phyloP scores from a whole-genome alignment of 352 stramenopile genomes.

The Pythium angustatum region DNA sequence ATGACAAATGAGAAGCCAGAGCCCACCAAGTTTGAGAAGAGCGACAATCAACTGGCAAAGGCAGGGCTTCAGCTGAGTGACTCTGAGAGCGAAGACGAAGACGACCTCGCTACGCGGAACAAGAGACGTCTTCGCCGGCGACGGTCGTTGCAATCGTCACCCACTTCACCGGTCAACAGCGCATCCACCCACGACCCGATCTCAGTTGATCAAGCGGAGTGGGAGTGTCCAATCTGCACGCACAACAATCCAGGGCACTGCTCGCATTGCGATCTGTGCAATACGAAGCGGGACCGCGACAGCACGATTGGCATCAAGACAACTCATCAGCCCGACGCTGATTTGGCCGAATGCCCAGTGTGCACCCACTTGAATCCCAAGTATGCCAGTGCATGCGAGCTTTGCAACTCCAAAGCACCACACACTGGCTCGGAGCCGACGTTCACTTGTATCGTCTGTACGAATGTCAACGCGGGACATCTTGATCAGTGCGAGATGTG shows the following conservation, averaged over 20 bases:
- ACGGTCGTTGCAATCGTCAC: background rate
- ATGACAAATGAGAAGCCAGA: constrained; percentile 12
- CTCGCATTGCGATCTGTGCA: constrained; percentile 16
- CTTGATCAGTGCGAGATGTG: constrained; percentile 23
- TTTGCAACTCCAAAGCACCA: background rate
- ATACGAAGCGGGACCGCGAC: background rate
- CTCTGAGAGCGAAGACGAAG: constrained; percentile 39
- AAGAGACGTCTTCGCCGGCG: background rate
- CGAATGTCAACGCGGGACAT: constrained; percentile 15
- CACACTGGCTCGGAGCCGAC: background rate
- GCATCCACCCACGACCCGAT: background rate
- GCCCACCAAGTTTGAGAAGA: background rate
- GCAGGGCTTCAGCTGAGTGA: constrained; percentile 57
- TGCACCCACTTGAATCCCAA: constrained; percentile 12
- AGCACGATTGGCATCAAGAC: background rate
- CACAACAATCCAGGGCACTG: constrained; percentile 4
- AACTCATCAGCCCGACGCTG: background rate
- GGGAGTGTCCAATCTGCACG: constrained; percentile 37
- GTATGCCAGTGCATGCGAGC: background rate
- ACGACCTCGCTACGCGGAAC: background rate
- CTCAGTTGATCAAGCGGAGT: constrained; percentile 1
- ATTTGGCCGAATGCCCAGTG: background rate
- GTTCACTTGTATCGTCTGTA: constrained; percentile 18
- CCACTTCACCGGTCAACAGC: background rate
- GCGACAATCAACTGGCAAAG: constrained; percentile 34